phyloP scores from a whole-genome alignment of 2,329 filamentous ascomycete genomes.

The Verticillium tricorpus region DNA sequence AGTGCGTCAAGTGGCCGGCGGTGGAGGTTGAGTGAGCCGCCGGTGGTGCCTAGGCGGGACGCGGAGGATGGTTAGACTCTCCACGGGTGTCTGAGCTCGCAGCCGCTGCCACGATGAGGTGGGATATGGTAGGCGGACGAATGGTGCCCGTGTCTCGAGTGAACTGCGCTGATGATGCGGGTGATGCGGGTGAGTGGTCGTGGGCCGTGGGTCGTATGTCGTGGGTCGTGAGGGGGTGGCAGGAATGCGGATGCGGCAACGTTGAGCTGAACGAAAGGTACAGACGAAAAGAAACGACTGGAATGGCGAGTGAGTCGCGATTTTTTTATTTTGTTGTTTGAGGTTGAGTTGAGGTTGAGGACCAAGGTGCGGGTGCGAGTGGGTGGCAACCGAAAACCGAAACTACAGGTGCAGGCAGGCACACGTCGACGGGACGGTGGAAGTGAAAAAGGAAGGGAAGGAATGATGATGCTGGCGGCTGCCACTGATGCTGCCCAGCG shows the following conservation, averaged over 20 bases:
- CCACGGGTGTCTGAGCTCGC: not conserved
- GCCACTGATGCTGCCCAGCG: not conserved
- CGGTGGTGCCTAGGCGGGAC: not conserved
- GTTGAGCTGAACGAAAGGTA: not conserved
- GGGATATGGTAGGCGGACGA: not conserved
- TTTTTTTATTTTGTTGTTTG: not conserved
- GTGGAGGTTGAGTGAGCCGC: not conserved
- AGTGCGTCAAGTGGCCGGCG: not conserved
- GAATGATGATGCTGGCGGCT: not conserved
- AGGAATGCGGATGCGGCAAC: not conserved
- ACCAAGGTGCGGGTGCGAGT: not conserved
- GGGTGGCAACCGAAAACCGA: not conserved
- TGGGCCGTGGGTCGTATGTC: not conserved
- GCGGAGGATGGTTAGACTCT: not conserved
- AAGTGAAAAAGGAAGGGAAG: not conserved
- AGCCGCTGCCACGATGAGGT: not conserved
- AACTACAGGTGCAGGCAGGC: too few species aligned
- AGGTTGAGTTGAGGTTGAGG: not conserved
- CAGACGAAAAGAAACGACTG: not conserved
- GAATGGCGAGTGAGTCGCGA: not conserved
- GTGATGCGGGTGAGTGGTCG: not conserved
- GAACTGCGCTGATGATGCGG: not conserved
- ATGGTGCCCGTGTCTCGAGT: too few species aligned
- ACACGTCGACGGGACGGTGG: not conserved
- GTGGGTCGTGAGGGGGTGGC: not conserved